Conservation (phyloP, 2,329 filamentous ascomycete genomes). For the Fusarium sp. region DNA sequence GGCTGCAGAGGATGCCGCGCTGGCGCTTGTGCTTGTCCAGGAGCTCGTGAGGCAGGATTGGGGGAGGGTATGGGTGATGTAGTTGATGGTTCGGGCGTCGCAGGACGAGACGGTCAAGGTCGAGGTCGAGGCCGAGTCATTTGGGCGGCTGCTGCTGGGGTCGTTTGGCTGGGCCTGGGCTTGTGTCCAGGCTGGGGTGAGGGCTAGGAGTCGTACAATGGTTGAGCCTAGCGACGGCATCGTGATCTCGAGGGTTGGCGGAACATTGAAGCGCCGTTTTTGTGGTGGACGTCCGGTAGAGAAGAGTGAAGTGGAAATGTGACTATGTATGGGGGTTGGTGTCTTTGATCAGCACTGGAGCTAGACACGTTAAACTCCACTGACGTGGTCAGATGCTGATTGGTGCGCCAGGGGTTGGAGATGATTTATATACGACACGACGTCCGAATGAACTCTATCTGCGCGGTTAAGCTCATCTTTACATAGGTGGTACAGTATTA, state of each 20-base stretch:
- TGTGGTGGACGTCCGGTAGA: conserved; percentile 1
- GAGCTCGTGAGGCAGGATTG: conserved; percentile 79
- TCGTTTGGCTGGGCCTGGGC: conserved; percentile 15
- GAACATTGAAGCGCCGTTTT: conserved; percentile 29
- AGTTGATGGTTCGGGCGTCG: conserved; percentile 77
- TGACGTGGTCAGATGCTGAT: conserved; percentile 15
- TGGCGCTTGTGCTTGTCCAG: conserved; percentile 62
- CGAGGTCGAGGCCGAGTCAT: conserved; percentile 26
- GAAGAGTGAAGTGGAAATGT: not conserved
- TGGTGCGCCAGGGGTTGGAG: conserved; percentile 3
- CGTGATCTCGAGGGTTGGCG: conserved; percentile 21
- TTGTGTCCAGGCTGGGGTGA: conserved; percentile 19
- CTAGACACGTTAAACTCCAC: conserved; percentile 30
- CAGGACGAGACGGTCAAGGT: conserved; percentile 49
- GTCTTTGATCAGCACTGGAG: conserved; percentile 17
- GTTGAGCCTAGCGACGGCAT: conserved; percentile 37
- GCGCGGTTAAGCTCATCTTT: too few relatives aligned
- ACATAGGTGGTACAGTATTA: too few relatives aligned
- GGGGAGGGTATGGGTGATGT: conserved; percentile 81
- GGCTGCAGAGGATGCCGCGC: conserved; percentile 36
- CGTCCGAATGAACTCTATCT: not conserved
- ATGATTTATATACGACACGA: not conserved
- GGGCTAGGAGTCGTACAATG: conserved; percentile 19
- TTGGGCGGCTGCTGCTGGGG: conserved; percentile 4
- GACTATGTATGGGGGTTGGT: conserved; percentile 14